Conservation (phyloP, 179 eudicot genomes). For the Vitellaria paradoxa region DNA sequence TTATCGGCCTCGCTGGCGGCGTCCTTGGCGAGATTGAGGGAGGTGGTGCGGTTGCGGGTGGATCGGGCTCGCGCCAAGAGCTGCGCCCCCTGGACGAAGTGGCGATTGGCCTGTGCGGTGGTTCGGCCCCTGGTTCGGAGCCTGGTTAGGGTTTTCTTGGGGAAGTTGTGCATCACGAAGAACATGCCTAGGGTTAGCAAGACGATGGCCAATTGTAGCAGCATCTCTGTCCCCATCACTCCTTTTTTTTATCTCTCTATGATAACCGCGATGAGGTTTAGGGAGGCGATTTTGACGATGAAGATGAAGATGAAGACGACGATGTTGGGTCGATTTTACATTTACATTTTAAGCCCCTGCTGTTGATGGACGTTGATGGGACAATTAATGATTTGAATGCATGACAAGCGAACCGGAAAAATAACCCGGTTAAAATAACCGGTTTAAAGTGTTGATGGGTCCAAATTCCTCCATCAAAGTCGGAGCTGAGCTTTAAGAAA, state of each 20-base stretch:
- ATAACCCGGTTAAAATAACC: too few relatives aligned
- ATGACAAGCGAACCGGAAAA: too few relatives aligned
- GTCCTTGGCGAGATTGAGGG: constrained; percentile 30
- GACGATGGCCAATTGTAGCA: constrained; percentile 32
- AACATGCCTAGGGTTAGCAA: constrained; percentile 19
- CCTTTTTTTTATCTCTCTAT: background rate
- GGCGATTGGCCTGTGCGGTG: constrained; percentile 53
- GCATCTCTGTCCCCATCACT: constrained; percentile 19
- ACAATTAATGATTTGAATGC: too few relatives aligned
- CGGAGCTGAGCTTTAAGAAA: too few relatives aligned
- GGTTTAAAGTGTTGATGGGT: too few relatives aligned
- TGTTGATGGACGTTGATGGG: too few relatives aligned
- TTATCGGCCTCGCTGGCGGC: constrained; percentile 56
- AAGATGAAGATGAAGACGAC: too few relatives aligned
- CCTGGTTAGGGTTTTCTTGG: constrained; percentile 23
- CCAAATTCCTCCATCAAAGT: too few relatives aligned
- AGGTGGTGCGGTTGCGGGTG: constrained; percentile 24
- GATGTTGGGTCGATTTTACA: too few relatives aligned
- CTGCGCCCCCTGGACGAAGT: constrained; percentile 67
- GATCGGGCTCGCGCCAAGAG: constrained; percentile 57
- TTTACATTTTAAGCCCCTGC: too few relatives aligned
- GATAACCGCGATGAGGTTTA: too few relatives aligned
- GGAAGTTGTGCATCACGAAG: constrained; percentile 18
- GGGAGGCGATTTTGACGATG: too few relatives aligned
- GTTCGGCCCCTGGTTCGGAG: constrained; percentile 42